A percentile compares a stretch with the other conserved stretches of the same genome.
phyloP scores from a whole-genome alignment of 2,329 filamentous ascomycete genomes.

The Ustilaginoidea virens region DNA sequence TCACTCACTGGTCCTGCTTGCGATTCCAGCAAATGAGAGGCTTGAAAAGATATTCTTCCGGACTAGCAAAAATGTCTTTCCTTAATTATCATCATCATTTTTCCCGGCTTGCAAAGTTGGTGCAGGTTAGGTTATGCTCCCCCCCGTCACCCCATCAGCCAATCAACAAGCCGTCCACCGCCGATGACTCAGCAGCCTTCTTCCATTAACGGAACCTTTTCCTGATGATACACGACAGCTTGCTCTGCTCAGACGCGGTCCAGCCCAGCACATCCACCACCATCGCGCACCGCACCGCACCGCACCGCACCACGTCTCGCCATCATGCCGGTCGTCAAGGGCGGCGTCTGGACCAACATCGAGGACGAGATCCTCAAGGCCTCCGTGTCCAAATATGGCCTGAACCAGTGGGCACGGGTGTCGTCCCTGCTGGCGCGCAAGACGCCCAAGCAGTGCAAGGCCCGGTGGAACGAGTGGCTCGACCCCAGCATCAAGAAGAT shows the following conservation, averaged over 20 bases:
- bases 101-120: no score
- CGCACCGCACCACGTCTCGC: conserved; percentile 8
- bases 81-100: no score
- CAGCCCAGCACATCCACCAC: no score
- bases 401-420: conserved; percentile 97
- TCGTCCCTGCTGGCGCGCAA: conserved; percentile 94
- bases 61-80: no score
- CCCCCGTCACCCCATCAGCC: no score
- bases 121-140: no score
- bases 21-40: no score
- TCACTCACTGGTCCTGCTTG: no score
- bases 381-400: conserved; percentile 82
- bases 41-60: no score
- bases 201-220: no score
- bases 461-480: conserved; percentile 95
- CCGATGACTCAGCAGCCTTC: conserved; percentile 4
- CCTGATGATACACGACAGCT: neutral
- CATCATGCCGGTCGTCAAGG: conserved; percentile 57
- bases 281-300: neutral
- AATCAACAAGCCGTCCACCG: neutral
- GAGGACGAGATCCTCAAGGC: conserved; percentile 97
- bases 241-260: neutral
- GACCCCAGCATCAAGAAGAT: conserved; percentile 97
- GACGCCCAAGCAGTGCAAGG: conserved; percentile 98
- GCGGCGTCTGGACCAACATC: conserved; percentile 61